Conservation (phyloP, 345 rosid genomes). For the Gossypium longicalyx region DNA sequence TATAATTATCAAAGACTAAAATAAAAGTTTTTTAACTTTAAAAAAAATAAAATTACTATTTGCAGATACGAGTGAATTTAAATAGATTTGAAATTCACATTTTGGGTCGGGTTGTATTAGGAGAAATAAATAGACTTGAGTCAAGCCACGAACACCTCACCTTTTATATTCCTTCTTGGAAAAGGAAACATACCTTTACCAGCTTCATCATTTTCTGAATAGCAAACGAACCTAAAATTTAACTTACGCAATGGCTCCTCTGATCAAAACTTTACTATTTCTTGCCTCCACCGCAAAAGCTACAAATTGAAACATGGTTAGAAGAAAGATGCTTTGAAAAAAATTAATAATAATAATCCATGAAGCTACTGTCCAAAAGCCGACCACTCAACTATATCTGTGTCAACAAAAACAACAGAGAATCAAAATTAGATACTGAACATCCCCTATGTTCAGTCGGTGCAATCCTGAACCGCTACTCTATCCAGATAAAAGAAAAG, state of each 20-base stretch:
- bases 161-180: slow-evolving; percentile 7
- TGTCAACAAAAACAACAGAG: slow-evolving; percentile 36
- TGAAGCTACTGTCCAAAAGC: slow-evolving; percentile 29
- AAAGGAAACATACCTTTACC: slow-evolving; percentile 38
- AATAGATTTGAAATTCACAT: neutral
- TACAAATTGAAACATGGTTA: slow-evolving; percentile 24
- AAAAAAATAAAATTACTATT: too few relatives aligned
- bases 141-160: neutral
- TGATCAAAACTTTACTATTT: slow-evolving; percentile 17
- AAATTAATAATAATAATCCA: slow-evolving; percentile 12
- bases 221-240: slow-evolving; percentile 19
- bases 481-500: slow-evolving; percentile 1
- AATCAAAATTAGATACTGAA: slow-evolving; percentile 23
- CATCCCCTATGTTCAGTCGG: slow-evolving; percentile 5
- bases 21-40: too few relatives aligned
- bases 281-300: slow-evolving; percentile 34
- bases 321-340: slow-evolving; percentile 21
- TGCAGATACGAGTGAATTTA: neutral
- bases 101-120: neutral
- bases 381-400: slow-evolving; percentile 32
- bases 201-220: slow-evolving; percentile 23
- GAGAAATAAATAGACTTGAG: neutral
- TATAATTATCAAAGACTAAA: too few relatives aligned
- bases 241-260: slow-evolving; percentile 24
- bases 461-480: slow-evolving; percentile 12